A percentile compares a stretch with the other conserved stretches of the same genome.
Conservation (phyloP, 2,329 filamentous ascomycete genomes). For the Passalora sequoiae region DNA sequence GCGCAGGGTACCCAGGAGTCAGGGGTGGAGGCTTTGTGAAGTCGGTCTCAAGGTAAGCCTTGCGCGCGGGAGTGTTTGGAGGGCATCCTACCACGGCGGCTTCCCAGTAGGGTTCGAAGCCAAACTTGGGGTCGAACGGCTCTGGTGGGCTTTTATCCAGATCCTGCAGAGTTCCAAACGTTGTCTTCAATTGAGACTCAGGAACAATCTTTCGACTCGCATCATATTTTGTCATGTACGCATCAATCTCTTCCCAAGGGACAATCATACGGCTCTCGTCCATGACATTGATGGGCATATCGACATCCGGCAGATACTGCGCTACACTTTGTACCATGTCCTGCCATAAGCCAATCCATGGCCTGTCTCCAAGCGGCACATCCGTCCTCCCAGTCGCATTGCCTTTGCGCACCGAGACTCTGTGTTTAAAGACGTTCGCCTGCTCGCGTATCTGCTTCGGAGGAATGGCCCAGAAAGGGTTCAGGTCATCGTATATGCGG, state of each 20-base stretch:
- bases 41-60: slow-evolving; percentile 34
- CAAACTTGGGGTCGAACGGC: slow-evolving; percentile 25
- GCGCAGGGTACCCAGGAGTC: slow-evolving; percentile 24
- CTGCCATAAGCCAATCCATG: slow-evolving; percentile 41
- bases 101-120: slow-evolving; percentile 41
- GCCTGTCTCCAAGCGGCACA: slow-evolving; percentile 22
- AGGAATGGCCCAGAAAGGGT: slow-evolving; percentile 46
- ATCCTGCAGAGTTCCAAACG: slow-evolving; percentile 27
- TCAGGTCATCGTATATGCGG: slow-evolving; percentile 47
- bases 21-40: slow-evolving; percentile 37
- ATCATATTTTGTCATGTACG: slow-evolving; percentile 35
- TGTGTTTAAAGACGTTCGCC: slow-evolving; percentile 36
- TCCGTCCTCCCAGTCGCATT: slow-evolving; percentile 31
- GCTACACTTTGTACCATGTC: slow-evolving; percentile 38
- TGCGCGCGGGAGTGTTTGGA: slow-evolving; percentile 35
- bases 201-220: slow-evolving; percentile 29
- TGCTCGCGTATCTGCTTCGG: slow-evolving; percentile 40
- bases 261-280: slow-evolving; percentile 47
- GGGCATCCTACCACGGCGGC: slow-evolving; percentile 40
- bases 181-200: slow-evolving; percentile 28
- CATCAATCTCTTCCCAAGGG: slow-evolving; percentile 43
- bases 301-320: slow-evolving; percentile 41
- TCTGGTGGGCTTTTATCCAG: slow-evolving; percentile 25
- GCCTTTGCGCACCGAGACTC: slow-evolving; percentile 40
- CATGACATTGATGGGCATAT: slow-evolving; percentile 47